Base-by-base conservation (phyloP, 257 asterid species). In the Ehretia macrophylla region DNA sequence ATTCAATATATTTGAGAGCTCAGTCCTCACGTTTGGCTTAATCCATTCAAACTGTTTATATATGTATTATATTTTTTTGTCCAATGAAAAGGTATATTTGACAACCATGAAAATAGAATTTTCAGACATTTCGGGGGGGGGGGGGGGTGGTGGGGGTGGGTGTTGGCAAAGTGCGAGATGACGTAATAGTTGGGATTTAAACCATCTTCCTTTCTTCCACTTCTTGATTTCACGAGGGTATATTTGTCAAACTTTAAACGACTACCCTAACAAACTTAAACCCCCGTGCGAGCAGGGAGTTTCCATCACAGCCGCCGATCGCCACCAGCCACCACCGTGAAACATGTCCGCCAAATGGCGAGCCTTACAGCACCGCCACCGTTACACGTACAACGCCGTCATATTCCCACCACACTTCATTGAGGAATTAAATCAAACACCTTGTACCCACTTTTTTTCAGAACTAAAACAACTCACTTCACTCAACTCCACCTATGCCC, bases 301-400 rank as follows among this genome's bases (percentile, higher is more conserved):
- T 42, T 14, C 47, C 47, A 42, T 42, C 47, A 42, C 47, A 10
- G 8, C 47, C 3, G 3, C 47, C 47, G 3, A 10, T 27, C 3
- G 47, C 47, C 47, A 10, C 47, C 47, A 10, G 16, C 45, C 47
- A 48, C 64, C 59, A 16, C 18, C 17, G 10, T 0, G 48, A 59
- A 69, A 8, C 71, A 89, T 86, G 96, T 84, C 99, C 5, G 81
- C 96, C 5, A 92, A 92, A 64, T 92, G 97, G 99, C 86, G 99
- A 37, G 96, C 97, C n/a, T 55, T 92, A 44, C 99, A 88, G 80
- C 97, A 86, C 63, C 97, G 99, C 70, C 99, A 92, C 75, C 88
- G 90, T 14, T 92, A 84, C 72, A 88, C 97, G 0, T 92, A 92
- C 75, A 81, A 75, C 63, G 85, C 89, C 13, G 88, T 92, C 11